Evolutionary conservation across 345 rosid genomes (phyloP).

Genomic region (Gossypium arboreum): DNA sequence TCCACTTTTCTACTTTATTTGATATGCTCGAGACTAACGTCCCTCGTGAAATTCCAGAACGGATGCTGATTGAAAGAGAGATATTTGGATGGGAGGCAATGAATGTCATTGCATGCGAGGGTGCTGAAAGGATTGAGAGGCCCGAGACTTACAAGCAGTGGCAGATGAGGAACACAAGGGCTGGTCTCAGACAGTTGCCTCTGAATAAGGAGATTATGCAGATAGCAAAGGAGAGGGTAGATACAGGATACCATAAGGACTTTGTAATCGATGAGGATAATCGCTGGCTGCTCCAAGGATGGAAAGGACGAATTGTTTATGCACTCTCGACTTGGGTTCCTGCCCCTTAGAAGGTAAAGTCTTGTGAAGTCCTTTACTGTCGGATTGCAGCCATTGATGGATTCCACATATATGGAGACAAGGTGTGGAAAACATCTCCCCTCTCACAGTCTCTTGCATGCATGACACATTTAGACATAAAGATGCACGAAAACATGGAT

Average conservation of each 20-base stretch:
- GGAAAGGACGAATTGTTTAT: conserved; percentile 47
- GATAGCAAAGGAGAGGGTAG: conserved; percentile 36
- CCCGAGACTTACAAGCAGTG: conserved; percentile 58
- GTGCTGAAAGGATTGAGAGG: conserved; percentile 49
- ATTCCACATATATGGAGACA: background rate
- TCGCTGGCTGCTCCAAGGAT: conserved; percentile 50
- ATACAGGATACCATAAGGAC: conserved; percentile 42
- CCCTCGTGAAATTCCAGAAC: conserved; percentile 44
- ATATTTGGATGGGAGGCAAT: conserved; percentile 38
- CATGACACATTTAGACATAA: background rate
- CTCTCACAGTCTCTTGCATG: too few relatives aligned
- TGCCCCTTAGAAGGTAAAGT: conserved; percentile 19
- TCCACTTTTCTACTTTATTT: conserved; percentile 45
- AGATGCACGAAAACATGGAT: background rate
- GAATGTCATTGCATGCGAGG: conserved; percentile 55
- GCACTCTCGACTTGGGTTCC: conserved; percentile 49
- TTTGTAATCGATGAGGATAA: conserved; percentile 40
- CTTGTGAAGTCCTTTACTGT: background rate
- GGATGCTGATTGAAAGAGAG: conserved; percentile 46
- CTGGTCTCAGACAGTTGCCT: conserved; percentile 43
- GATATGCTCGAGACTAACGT: conserved; percentile 44
- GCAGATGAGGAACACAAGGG: conserved; percentile 38
- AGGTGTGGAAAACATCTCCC: conserved; percentile 11
- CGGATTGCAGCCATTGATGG: background rate
- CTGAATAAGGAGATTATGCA: conserved; percentile 36